These are phyloP conservation scores for Brasilioporus rufonigricans DNA, from an alignment of 768 basidiomycete species.

Conservation along the genomic window DNA sequence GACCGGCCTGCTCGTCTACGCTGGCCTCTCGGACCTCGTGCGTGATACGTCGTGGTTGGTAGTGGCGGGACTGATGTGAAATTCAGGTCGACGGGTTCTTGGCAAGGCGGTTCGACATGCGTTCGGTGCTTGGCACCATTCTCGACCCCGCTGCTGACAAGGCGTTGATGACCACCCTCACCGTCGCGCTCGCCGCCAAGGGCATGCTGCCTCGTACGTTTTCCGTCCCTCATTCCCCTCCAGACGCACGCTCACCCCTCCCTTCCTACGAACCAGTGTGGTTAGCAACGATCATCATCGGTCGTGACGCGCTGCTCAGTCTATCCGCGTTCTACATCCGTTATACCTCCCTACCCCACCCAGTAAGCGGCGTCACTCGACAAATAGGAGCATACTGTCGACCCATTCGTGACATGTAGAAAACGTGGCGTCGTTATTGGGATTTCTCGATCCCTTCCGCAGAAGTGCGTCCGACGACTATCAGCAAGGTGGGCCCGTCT, in stretches of 20 bases:
- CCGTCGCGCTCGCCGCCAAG: conserved; percentile 79
- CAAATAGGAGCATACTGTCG: background rate
- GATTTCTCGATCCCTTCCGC: conserved; percentile 94
- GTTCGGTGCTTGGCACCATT: conserved; percentile 90
- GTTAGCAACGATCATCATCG: conserved; percentile 81
- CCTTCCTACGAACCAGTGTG: too few relatives aligned
- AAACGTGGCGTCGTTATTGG: conserved; percentile 94
- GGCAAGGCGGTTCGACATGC: conserved; percentile 83
- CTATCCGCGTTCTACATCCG: conserved; percentile 92
- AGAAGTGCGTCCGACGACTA: conserved; percentile 88
- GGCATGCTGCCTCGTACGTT: conserved; percentile 77
- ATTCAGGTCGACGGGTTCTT: conserved; percentile 85
- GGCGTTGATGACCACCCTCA: conserved; percentile 89
- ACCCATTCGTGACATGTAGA: conserved; percentile 43
- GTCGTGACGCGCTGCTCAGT: conserved; percentile 83
- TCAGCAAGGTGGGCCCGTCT: conserved; percentile 69
- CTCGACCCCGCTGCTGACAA: conserved; percentile 99
- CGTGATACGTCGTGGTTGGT: conserved; percentile 33
- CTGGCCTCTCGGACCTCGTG: conserved; percentile 91
- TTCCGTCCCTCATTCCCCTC: background rate
- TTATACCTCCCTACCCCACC: conserved; percentile 83
- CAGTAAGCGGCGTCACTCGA: conserved; percentile 45
- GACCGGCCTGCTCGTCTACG: conserved; percentile 81
- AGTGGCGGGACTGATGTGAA: too few relatives aligned
- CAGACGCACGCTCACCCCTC: background rate